A percentile compares a stretch with the other conserved stretches of the same genome.
Conservation (phyloP, 2,329 filamentous ascomycete genomes). For the Sporothrix dimorphospora region DNA sequence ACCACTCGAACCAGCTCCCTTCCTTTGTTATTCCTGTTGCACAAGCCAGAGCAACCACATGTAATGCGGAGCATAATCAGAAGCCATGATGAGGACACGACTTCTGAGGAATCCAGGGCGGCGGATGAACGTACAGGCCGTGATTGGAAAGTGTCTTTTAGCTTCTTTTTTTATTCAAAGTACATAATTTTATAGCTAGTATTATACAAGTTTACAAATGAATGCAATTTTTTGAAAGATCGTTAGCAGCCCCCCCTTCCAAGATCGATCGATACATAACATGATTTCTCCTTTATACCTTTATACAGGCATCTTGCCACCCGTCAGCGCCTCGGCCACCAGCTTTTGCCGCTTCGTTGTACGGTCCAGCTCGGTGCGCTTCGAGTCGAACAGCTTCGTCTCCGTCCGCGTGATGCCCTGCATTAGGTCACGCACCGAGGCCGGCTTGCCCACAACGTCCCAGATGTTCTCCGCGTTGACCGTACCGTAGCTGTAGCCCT, state of each 20-base stretch:
- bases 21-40: not conserved
- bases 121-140: not conserved
- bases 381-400: conserved; percentile 43
- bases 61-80: not conserved
- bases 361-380: conserved; percentile 47
- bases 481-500: conserved; percentile 43
- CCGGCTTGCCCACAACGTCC: conserved; percentile 53
- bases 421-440: conserved; percentile 51
- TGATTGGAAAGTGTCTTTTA: conserved; percentile 21
- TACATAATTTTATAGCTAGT: conserved; percentile 24
- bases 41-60: not conserved
- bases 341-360: conserved; percentile 56
- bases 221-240: conserved; percentile 1
- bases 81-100: not conserved
- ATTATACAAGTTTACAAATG: conserved; percentile 21
- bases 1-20: too few relatives aligned
- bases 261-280: not conserved
- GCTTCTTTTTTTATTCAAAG: conserved; percentile 21
- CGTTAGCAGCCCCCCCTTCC: not conserved
- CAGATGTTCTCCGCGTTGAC: conserved; percentile 53
- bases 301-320: conserved; percentile 54
- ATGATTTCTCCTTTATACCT: not conserved
- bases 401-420: conserved; percentile 41
- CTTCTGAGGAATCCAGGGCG: too few relatives aligned
- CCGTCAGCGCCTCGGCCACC: conserved; percentile 62